phyloP scores from a whole-genome alignment of 805 yeast genomes.

The Zygotorulaspora danielsina region DNA sequence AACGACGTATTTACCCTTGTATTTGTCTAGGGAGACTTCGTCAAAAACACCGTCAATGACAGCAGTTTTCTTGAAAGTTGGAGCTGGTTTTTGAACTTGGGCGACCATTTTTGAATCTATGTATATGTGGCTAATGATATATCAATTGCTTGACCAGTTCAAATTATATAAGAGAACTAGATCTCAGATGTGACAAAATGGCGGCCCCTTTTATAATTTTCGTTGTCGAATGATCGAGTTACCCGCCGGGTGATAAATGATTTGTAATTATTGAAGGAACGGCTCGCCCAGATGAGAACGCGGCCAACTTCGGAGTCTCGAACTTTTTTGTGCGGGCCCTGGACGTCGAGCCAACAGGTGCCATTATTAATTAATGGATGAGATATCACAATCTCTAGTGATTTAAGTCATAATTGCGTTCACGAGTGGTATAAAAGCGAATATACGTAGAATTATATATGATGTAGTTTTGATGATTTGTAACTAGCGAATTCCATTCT shows the following conservation, averaged over 20 bases:
- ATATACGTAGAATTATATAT: too few species aligned
- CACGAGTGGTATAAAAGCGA: too few species aligned
- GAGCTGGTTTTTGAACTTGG: constrained; percentile 92
- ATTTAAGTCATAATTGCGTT: too few species aligned
- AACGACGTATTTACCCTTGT: constrained; percentile 97
- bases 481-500: too few species aligned
- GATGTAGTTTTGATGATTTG: too few species aligned
- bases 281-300: too few species aligned
- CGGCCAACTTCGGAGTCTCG: constrained; percentile 9
- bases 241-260: too few species aligned
- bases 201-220: constrained; percentile 14
- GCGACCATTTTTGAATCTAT: constrained; percentile 65
- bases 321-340: constrained; percentile 5
- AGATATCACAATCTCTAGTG: too few species aligned
- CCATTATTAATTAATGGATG: not conserved
- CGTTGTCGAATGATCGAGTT: too few species aligned
- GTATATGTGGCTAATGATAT: constrained; percentile 3
- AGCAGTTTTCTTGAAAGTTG: constrained; percentile 93
- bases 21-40: constrained; percentile 89
- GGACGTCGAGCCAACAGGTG: not conserved
- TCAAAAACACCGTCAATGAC: constrained; percentile 95
- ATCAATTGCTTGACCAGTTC: too few species aligned
- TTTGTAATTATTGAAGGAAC: constrained; percentile 4
- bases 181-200: too few species aligned
- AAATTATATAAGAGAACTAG: too few species aligned